phyloP scores from a whole-genome alignment of 1,139 yeast species.

The Wickerhamiella infanticola region DNA sequence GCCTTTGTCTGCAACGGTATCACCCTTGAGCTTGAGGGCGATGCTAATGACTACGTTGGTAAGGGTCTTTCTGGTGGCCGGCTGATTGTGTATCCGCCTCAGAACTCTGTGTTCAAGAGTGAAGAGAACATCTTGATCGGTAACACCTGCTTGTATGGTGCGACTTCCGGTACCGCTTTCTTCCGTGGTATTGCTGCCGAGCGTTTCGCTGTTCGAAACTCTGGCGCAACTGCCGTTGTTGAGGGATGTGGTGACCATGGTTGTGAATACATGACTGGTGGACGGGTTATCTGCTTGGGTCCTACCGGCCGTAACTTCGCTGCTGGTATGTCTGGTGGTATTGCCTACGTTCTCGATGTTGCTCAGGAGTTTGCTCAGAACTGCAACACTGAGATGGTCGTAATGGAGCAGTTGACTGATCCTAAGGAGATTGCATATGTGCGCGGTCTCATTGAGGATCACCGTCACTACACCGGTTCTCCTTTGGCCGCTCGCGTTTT shows the following conservation, averaged over 20 bases:
- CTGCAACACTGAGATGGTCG: conserved; percentile 74
- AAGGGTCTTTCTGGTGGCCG: conserved; percentile 96
- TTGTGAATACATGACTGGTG: conserved; percentile 99
- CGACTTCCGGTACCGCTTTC: conserved; percentile 88
- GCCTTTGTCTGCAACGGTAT: conserved; percentile 95
- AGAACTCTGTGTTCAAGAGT: conserved; percentile 67
- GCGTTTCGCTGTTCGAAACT: conserved; percentile 95
- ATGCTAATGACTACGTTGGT: conserved; percentile 94
- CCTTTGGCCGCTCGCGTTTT: conserved; percentile 75
- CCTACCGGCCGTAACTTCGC: conserved; percentile 91
- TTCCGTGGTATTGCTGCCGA: conserved; percentile 97
- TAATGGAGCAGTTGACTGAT: conserved; percentile 58
- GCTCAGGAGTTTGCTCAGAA: conserved; percentile 79
- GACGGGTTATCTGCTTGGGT: conserved; percentile 88
- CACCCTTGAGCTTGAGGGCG: conserved; percentile 91
- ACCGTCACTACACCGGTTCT: conserved; percentile 86
- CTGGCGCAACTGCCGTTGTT: conserved; percentile 93
- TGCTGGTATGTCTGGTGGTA: conserved; percentile 99
- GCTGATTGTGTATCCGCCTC: conserved; percentile 81
- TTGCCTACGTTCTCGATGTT: conserved; percentile 88
- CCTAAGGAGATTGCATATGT: conserved; percentile 90
- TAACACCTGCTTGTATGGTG: conserved; percentile 96
- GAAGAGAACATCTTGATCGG: conserved; percentile 95
- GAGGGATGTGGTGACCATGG: conserved; percentile 99
- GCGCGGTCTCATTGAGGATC: conserved; percentile 87